Evolutionary conservation across 495 filamentous ascomycete genomes (phyloP), one percentile per base, ranked within the genome.

Genomic region (Trichocladium uniseriatum): DNA sequence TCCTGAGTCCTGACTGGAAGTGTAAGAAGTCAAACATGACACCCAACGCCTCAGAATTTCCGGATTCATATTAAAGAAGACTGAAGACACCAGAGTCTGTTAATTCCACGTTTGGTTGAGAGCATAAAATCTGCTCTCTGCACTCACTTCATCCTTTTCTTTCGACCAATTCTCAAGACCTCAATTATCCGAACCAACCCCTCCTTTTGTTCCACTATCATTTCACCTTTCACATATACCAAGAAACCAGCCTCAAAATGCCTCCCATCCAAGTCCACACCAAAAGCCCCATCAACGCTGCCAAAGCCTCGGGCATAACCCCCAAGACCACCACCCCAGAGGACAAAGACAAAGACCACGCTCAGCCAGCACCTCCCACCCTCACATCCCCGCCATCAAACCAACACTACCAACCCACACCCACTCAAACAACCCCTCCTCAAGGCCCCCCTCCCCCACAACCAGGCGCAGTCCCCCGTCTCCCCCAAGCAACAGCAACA

Each of bases 261-360:
- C 66, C 77, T 9, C 77, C 78, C 5, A 77, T 85, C 53, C 74
- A 65, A 36, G 69, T 82, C 22, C 77, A 81, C 69, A 75, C 70
- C 18, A 67, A 80, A 34, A 74, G 75, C 39, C 79, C 81, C 41
- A 78, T 85, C 55, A 76, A 69, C 42, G 57, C 73, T 9, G 70
- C 69, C 32, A 79, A 78, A 58, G 62, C 77, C 16, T 63, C 68
- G 15, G 74, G 68, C 36, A 54, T 70, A 29, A 73, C 74, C 42
- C 71, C 71, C 41, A 64, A 76, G 63, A 78, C 79, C 47, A 65
- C 70, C 57, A n/a, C 45, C 47, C 21, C 28, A 22, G 38, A 34
- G 31, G 36, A 44, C 59, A 61, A 69, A 63, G 13, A 32, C 31
- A 10, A n/a, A n/a, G n/a, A n/a, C n/a, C n/a, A 10, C 27, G 5